Evolutionary conservation across 495 filamentous ascomycete genomes (phyloP).

Genomic region (Astrothelium subdiscretum): DNA sequence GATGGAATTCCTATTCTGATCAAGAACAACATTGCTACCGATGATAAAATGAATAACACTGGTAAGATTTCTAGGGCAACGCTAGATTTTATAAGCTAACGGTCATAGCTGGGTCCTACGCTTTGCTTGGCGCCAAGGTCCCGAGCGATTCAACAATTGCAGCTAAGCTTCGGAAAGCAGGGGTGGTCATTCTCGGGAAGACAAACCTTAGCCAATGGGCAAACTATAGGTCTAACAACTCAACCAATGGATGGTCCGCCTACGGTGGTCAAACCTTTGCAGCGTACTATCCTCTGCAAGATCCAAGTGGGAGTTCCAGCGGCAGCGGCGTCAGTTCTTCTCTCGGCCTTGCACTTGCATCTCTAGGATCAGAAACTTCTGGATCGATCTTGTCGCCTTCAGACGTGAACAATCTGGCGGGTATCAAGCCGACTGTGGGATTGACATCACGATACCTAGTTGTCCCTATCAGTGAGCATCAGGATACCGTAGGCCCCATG

Average conservation of each 20-base stretch:
- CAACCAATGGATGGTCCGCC: constrained; percentile 44
- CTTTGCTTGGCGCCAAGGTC: constrained; percentile 28
- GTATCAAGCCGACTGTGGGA: constrained; percentile 59
- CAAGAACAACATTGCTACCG: constrained; percentile 62
- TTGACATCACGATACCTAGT: constrained; percentile 51
- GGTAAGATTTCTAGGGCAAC: constrained; percentile 15
- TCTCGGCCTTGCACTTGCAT: constrained; percentile 38
- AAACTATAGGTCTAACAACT: constrained; percentile 37
- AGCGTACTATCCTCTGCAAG: constrained; percentile 40
- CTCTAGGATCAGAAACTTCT: constrained; percentile 38
- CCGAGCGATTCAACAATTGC: constrained; percentile 26
- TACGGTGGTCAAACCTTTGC: constrained; percentile 40
- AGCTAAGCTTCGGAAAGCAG: constrained; percentile 30
- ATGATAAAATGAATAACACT: constrained; percentile 59
- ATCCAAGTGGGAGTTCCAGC: constrained; percentile 43
- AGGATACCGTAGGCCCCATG: constrained; percentile 58
- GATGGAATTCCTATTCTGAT: constrained; percentile 60
- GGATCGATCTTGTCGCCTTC: constrained; percentile 29
- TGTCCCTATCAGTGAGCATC: constrained; percentile 49
- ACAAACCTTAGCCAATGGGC: constrained; percentile 45
- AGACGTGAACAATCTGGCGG: constrained; percentile 31
- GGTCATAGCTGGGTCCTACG: constrained; percentile 42
- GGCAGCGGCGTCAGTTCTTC: constrained; percentile 40
- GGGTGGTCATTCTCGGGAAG: constrained; percentile 38
- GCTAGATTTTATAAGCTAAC: background rate